phyloP scores from a whole-genome alignment of 345 rosid genomes.

The Mangifera indica region DNA sequence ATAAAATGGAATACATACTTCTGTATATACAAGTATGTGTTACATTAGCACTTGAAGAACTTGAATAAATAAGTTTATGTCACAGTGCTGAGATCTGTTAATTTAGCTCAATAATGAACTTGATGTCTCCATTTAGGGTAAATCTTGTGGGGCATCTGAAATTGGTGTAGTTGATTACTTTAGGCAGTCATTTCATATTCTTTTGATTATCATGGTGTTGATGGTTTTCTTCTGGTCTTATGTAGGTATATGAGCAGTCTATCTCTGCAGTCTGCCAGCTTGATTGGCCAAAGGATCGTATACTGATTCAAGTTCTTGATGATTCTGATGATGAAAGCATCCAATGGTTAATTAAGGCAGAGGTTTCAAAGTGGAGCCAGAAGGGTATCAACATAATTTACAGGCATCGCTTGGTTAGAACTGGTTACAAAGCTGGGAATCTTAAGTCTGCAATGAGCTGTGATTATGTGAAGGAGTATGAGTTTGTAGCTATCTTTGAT shows the following conservation, averaged over 20 bases:
- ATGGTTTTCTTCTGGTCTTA: constrained; percentile 12
- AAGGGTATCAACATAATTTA: constrained; percentile 70
- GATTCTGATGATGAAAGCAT: constrained; percentile 73
- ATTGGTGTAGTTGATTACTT: not conserved
- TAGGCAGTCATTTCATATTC: not conserved
- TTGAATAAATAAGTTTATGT: no score
- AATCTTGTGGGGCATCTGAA: not conserved
- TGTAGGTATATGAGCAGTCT: constrained; percentile 79
- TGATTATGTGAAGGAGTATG: constrained; percentile 66
- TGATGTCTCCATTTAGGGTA: not conserved
- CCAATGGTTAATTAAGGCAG: constrained; percentile 59
- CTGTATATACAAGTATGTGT: no score
- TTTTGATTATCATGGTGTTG: constrained; percentile 12
- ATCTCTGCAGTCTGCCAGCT: constrained; percentile 82
- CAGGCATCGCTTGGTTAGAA: constrained; percentile 67
- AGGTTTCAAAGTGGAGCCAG: constrained; percentile 67
- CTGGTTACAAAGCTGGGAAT: constrained; percentile 91
- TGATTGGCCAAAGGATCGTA: constrained; percentile 75
- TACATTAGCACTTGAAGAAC: no score
- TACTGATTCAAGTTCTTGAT: constrained; percentile 76
- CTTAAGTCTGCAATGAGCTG: constrained; percentile 86
- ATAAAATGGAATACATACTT: no score
- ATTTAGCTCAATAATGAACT: not conserved
- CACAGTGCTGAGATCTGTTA: constrained; percentile 15
- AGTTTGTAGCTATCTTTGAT: constrained; percentile 84